Evolutionary conservation across 78 protist species (phyloP).

Genomic region (Dictyostelium intermedium): DNA sequence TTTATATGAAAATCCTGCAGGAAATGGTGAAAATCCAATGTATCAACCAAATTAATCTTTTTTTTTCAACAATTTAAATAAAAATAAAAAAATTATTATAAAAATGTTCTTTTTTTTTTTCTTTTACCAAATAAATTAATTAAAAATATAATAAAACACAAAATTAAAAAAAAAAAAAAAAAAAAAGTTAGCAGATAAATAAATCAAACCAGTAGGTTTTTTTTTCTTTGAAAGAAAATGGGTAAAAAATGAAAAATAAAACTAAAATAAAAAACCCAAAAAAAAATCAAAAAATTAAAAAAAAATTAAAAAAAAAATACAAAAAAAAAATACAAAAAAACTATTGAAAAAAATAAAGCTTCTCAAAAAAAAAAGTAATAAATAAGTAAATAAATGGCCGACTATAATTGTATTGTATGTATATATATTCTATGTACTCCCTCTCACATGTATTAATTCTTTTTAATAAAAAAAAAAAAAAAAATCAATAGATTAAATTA

Average conservation of each 20-base stretch:
- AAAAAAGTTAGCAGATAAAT: not conserved
- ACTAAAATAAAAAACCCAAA: not conserved
- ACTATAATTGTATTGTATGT: not conserved
- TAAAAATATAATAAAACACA: not conserved
- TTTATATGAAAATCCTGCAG: conserved; percentile 21
- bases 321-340: too few species aligned
- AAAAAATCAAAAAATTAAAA: too few species aligned
- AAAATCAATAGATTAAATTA: conserved; percentile 5
- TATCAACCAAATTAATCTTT: not conserved
- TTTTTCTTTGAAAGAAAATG: not conserved
- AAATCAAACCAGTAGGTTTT: not conserved
- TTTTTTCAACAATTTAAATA: not conserved
- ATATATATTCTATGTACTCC: too few species aligned
- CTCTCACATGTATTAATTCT: too few species aligned
- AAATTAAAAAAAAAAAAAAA: not conserved
- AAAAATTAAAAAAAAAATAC: not conserved
- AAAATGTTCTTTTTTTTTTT: too few species aligned
- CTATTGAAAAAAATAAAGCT: too few species aligned
- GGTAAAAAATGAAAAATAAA: not conserved
- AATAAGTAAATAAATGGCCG: not conserved
- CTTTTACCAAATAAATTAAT: not conserved
- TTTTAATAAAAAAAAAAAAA: too few species aligned
- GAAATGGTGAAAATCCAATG: not conserved
- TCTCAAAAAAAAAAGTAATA: not conserved
- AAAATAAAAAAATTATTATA: not conserved